Conservation (phyloP, 2,329 filamentous ascomycete genomes). For the Madurella mycetomatis region DNA sequence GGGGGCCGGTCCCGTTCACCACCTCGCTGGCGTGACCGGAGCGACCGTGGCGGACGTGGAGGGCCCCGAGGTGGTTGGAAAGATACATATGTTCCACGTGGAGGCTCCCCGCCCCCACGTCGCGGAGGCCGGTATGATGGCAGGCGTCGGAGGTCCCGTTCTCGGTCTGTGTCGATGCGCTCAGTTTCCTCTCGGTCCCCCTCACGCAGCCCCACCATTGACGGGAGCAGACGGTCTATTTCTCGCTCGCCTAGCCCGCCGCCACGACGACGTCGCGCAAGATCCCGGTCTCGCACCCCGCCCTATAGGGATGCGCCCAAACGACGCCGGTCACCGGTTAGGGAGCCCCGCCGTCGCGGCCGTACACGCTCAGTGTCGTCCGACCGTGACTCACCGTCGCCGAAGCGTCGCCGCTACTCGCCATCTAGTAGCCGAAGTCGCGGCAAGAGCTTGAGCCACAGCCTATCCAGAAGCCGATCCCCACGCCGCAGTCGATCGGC, state of each 20-base stretch:
- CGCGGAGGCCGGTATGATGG: conserved; percentile 38
- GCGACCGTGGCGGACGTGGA: conserved; percentile 38
- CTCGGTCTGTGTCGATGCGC: conserved; percentile 22
- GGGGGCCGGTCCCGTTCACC: conserved; percentile 46
- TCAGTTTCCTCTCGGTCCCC: conserved; percentile 13
- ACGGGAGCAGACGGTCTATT: conserved; percentile 10
- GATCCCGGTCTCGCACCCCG: conserved; percentile 28
- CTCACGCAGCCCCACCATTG: conserved; percentile 14
- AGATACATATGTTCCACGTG: conserved; percentile 52
- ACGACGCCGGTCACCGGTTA: conserved; percentile 37
- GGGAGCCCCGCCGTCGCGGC: conserved; percentile 14
- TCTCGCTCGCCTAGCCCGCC: conserved; percentile 32
- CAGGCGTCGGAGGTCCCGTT: conserved; percentile 42
- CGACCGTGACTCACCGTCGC: conserved; percentile 37
- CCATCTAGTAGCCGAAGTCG: conserved; percentile 45
- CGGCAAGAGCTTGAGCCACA: conserved; percentile 40
- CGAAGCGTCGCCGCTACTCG: conserved; percentile 50
- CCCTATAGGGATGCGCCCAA: conserved; percentile 34
- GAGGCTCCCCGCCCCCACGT: conserved; percentile 32
- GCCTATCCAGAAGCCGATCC: conserved; percentile 21
- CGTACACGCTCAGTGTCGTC: conserved; percentile 30
- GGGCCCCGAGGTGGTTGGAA: conserved; percentile 29
- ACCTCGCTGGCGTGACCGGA: conserved; percentile 39
- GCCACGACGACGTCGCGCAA: conserved; percentile 32
- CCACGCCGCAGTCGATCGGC: conserved; percentile 33